Percentiles rank a stretch among this genome's conserved stretches.
Evolutionary conservation across 192 early-diverging fungal species (phyloP).

Genomic region (Podila clonocystis): DNA sequence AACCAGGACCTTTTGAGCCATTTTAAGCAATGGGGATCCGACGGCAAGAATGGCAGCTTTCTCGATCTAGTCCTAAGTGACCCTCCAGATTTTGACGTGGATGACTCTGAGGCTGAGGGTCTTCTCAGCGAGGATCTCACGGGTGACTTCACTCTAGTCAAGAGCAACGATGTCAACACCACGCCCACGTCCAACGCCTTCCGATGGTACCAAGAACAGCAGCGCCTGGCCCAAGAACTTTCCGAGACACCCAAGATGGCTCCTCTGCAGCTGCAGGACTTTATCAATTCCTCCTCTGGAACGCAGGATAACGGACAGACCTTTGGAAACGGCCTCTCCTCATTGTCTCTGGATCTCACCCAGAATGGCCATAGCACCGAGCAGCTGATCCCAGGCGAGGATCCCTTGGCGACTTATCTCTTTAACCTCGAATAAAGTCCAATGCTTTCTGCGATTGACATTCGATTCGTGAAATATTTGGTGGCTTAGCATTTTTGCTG

Average conservation of each 20-base stretch:
- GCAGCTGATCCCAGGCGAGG: conserved; percentile 18
- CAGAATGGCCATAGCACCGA: neutral
- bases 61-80: conserved; percentile 47
- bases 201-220: conserved; percentile 36
- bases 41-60: conserved; percentile 24
- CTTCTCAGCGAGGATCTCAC: conserved; percentile 8
- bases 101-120: conserved; percentile 18
- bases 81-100: conserved; percentile 32
- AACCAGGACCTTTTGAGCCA: conserved; percentile 31
- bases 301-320: conserved; percentile 1
- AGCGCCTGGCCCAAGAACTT: conserved; percentile 29
- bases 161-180: conserved; percentile 2
- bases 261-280: conserved; percentile 4
- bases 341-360: neutral
- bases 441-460: no score
- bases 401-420: conserved; percentile 19
- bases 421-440: conserved; percentile 4
- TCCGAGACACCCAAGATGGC: conserved; percentile 23
- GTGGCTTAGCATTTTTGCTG: no score
- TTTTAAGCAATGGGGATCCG: conserved; percentile 29
- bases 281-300: neutral
- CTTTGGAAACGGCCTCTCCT: neutral
- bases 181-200: conserved; percentile 40
- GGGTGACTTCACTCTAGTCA: neutral
- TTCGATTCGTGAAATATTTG: no score